A percentile compares a stretch with the other conserved stretches of the same genome.
Evolutionary conservation across 2,329 filamentous ascomycete genomes (phyloP).

Genomic region (Trichoderma afroharzianum): DNA sequence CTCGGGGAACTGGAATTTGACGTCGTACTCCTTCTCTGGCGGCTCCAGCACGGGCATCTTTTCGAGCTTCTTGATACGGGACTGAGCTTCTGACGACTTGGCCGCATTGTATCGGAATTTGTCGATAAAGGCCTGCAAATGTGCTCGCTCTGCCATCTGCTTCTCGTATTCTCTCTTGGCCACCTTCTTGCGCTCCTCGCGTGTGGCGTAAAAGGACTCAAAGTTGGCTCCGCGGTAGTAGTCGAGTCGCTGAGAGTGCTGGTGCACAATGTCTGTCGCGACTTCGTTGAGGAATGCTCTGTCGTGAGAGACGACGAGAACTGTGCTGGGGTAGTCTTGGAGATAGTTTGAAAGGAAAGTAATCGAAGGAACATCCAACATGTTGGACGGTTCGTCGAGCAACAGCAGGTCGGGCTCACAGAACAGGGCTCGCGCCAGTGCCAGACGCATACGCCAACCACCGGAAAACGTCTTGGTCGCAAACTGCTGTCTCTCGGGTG

Average conservation of each 20-base stretch:
- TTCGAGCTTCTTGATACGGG: conserved; percentile 97
- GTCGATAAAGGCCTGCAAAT: conserved; percentile 97
- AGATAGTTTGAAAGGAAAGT: conserved; percentile 97
- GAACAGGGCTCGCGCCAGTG: conserved; percentile 90
- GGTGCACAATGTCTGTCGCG: conserved; percentile 98
- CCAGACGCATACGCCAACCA: conserved; percentile 99
- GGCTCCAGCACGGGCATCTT: conserved; percentile 89
- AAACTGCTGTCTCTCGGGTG: conserved; percentile 82
- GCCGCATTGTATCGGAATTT: conserved; percentile 99
- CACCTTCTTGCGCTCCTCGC: conserved; percentile 94
- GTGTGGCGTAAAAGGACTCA: conserved; percentile 94
- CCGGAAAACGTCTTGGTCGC: conserved; percentile 98
- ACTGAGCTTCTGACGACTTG: conserved; percentile 97
- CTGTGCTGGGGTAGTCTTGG: conserved; percentile 87
- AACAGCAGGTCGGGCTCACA: conserved; percentile 94
- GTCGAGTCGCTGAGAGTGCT: conserved; percentile 93
- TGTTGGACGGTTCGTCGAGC: conserved; percentile 99
- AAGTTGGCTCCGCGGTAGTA: conserved; percentile 99
- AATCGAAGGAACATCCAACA: conserved; percentile 99
- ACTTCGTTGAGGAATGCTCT: conserved; percentile 98
- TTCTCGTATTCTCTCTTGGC: conserved; percentile 98
- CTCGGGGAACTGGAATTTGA: conserved; percentile 95
- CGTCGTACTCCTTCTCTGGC: conserved; percentile 90
- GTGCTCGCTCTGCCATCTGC: conserved; percentile 89
- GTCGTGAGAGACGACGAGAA: conserved; percentile 97